Evolutionary conservation across 2,329 filamentous ascomycete genomes (phyloP).

Genomic region (Curvularia hawaiiensis): DNA sequence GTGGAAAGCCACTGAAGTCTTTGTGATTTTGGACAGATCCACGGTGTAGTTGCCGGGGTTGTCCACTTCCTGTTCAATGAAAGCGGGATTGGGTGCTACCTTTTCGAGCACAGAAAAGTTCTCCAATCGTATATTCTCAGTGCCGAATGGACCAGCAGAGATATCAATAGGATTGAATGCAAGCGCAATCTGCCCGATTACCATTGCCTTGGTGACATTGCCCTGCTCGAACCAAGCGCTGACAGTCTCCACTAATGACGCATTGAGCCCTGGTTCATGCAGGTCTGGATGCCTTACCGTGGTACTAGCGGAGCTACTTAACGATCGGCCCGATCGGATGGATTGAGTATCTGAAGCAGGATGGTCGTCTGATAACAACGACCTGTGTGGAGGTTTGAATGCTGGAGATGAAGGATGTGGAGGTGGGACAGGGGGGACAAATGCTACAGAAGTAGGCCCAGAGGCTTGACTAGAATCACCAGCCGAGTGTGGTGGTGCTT

Average conservation of each 20-base stretch:
- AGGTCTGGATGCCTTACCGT: constrained; percentile 80
- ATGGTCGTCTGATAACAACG: constrained; percentile 58
- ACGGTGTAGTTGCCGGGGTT: constrained; percentile 81
- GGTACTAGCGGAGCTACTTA: constrained; percentile 68
- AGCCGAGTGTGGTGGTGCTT: constrained; percentile 38
- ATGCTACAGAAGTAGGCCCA: constrained; percentile 22
- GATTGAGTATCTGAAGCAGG: constrained; percentile 83
- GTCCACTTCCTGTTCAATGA: constrained; percentile 73
- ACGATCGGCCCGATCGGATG: constrained; percentile 83
- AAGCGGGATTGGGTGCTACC: constrained; percentile 91
- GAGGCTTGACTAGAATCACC: constrained; percentile 22
- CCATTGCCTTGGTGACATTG: constrained; percentile 70
- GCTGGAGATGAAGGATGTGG: constrained; percentile 44
- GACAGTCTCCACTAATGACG: constrained; percentile 91
- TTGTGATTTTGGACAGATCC: constrained; percentile 71
- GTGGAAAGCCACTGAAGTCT: constrained; percentile 84
- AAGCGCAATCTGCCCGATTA: constrained; percentile 88
- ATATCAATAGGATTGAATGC: constrained; percentile 70
- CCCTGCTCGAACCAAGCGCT: constrained; percentile 82
- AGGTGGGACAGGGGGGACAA: constrained; percentile 30
- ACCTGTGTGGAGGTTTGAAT: constrained; percentile 43
- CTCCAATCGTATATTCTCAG: constrained; percentile 78
- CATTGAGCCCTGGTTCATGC: constrained; percentile 77
- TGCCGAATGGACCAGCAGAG: constrained; percentile 47
- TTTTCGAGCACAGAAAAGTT: constrained; percentile 89